Base-by-base conservation (phyloP, 495 filamentous ascomycete species). In the Jackrogersella minutella region DNA sequence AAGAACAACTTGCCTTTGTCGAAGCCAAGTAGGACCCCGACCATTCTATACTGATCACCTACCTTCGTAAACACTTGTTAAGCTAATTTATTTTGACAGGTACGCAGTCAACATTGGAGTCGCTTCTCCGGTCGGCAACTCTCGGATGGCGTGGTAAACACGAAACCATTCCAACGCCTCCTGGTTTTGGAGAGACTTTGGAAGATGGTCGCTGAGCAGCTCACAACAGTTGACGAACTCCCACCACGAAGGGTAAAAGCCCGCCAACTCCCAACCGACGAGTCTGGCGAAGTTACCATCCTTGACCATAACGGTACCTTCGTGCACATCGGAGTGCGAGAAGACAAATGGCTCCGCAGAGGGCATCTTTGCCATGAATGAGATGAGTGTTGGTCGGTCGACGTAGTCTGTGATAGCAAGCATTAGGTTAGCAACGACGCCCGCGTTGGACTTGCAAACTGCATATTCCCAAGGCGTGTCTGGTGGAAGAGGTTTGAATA, bases 171-270 rank as follows among this genome's bases (percentile, higher is more conserved):
- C 50, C 17, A 67, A n/a, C 17, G 57, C 64, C 2, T 13, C n/a
- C 3, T 17, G 5, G 14, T 62, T 5, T 16, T 37, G 36, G 14
- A 60, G 5, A 9, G 34, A 7, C 1, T 26, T 9, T 3, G 57
- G 64, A 13, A 52, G 44, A 17, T 61, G 9, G 26, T 57, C 34
- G 36, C 51, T 37, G 14, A 67, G 10, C 22, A 43, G 14, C 10
- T 33, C 17, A 9, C 40, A 51, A 36, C 57, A 44, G n/a, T 61
- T 61, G 26, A 67, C 41, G 16, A 43, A 67, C 28, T 67, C 64
- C 57, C 64, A 67, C 64, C 64, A 67, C 11, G 8, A 10, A 1
- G 64, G 64, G 34, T 61, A 61, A 36, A 41, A 61, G 1, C 64
- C 64, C 5, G 33, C 44, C 3, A 62, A 37, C 52, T 41, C 33